Evolutionary conservation across 179 eudicot species (phyloP).

Genomic region (Heliamphora ciliata): DNA sequence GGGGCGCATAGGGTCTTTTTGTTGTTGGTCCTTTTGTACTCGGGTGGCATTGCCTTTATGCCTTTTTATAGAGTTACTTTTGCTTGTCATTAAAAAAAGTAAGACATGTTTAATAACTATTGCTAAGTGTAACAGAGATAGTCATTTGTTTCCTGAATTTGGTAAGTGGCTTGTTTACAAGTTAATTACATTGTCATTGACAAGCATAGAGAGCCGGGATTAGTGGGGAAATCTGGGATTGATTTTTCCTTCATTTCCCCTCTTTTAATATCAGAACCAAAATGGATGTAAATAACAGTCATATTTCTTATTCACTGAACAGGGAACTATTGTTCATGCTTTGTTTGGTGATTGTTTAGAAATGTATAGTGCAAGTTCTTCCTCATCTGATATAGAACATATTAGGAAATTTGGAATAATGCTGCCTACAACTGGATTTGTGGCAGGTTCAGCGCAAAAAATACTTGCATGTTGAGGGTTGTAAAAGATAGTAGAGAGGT

Average conservation of each 20-base stretch:
- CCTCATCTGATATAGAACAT: not conserved
- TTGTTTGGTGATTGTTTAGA: not conserved
- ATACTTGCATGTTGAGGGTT: not conserved
- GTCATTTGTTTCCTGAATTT: not conserved
- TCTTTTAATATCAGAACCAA: not conserved
- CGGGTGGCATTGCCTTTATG: no score
- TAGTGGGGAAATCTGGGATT: not conserved
- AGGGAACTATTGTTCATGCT: not conserved
- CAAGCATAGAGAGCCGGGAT: no score
- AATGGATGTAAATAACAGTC: not conserved
- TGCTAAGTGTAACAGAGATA: not conserved
- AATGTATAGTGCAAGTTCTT: not conserved
- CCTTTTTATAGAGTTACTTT: no score
- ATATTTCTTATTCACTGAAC: not conserved
- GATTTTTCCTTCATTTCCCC: not conserved
- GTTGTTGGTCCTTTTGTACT: no score
- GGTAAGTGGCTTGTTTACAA: not conserved
- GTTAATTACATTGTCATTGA: no score
- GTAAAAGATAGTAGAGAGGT: not conserved
- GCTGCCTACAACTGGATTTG: not conserved
- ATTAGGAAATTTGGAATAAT: not conserved
- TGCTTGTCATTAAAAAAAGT: no score
- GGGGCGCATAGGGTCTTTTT: no score
- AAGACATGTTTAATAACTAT: no score
- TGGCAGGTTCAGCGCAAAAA: not conserved